Evolutionary conservation across 805 yeast genomes (phyloP).

Genomic region (Saturnispora quitensis): DNA sequence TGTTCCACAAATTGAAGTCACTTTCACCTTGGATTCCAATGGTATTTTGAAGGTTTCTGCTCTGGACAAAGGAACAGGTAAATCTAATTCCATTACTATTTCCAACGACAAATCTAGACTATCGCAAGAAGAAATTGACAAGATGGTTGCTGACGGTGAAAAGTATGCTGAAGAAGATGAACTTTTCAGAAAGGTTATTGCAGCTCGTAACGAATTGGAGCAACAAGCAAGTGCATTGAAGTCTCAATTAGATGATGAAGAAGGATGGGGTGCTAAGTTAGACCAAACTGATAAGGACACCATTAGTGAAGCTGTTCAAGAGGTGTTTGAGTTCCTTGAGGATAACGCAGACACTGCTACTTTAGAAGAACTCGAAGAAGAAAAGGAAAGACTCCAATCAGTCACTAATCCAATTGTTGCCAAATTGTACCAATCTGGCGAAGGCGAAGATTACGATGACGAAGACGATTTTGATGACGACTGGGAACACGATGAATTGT

Average conservation of each 20-base stretch:
- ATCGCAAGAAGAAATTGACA: slow-evolving; percentile 87
- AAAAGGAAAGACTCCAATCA: slow-evolving; percentile 70
- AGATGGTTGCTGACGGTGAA: slow-evolving; percentile 97
- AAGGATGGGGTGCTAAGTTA: slow-evolving; percentile 66
- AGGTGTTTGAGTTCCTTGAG: slow-evolving; percentile 57
- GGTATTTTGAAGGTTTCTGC: slow-evolving; percentile 84
- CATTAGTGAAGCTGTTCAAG: slow-evolving; percentile 77
- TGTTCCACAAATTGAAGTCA: slow-evolving; percentile 82
- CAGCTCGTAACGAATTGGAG: slow-evolving; percentile 80
- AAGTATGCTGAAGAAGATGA: slow-evolving; percentile 88
- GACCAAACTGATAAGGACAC: slow-evolving; percentile 89
- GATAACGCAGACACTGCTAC: slow-evolving; percentile 77
- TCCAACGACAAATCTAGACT: slow-evolving; percentile 93
- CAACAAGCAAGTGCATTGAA: slow-evolving; percentile 79
- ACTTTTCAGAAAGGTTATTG: slow-evolving; percentile 72
- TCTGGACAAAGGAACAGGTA: slow-evolving; percentile 90
- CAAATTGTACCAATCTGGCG: slow-evolving; percentile 47
- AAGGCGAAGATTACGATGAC: slow-evolving; percentile 41
- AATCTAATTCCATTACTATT: slow-evolving; percentile 81
- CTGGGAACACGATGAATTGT: slow-evolving; percentile 66
- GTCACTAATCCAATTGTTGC: slow-evolving; percentile 88
- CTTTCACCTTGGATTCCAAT: slow-evolving; percentile 80
- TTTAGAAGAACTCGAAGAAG: slow-evolving; percentile 88
- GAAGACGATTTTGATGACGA: slow-evolving; percentile 45
- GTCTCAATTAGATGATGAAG: slow-evolving; percentile 46